phyloP scores from a whole-genome alignment of 2,329 filamentous ascomycete species.

The Fusarium torulosum region DNA sequence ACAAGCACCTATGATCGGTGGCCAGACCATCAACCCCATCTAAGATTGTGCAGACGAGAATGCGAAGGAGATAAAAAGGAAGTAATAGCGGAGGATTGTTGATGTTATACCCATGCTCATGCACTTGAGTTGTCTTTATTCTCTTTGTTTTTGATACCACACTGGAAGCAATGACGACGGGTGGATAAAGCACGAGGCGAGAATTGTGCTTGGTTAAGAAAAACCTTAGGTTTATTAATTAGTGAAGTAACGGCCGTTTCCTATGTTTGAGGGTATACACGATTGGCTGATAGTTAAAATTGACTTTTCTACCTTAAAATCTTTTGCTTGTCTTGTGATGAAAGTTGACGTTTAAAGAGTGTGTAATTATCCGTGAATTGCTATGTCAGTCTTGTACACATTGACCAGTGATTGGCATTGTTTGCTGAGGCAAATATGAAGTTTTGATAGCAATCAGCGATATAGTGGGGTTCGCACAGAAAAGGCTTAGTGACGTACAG shows the following conservation, averaged over 20 bases:
- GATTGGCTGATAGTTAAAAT: slow-evolving; percentile 39
- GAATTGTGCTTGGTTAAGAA: slow-evolving; percentile 27
- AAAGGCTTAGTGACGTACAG: slow-evolving; percentile 25
- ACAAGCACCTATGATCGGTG: slow-evolving; percentile 21
- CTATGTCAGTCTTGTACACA: no score
- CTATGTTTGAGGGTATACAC: slow-evolving; percentile 39
- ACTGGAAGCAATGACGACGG: slow-evolving; percentile 36
- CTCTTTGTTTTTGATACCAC: slow-evolving; percentile 43
- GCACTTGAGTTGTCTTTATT: slow-evolving; percentile 32
- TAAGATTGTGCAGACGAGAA: slow-evolving; percentile 27
- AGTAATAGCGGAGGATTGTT: slow-evolving; percentile 24
- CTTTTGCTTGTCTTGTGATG: background rate
- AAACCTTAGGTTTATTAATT: slow-evolving; percentile 30
- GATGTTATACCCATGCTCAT: slow-evolving; percentile 46
- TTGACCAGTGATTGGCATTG: no score
- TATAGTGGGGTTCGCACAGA: slow-evolving; percentile 15
- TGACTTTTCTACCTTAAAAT: slow-evolving; percentile 18
- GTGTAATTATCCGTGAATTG: no score
- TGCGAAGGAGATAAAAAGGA: background rate
- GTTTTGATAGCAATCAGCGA: background rate
- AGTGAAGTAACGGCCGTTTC: slow-evolving; percentile 34
- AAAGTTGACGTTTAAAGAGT: background rate
- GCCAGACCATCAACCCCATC: slow-evolving; percentile 36
- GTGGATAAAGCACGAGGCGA: slow-evolving; percentile 24
- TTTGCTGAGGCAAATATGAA: background rate